Evolutionary conservation across 371 early-diverging fungal species (phyloP), one percentile per base, ranked within the genome.

Genomic region (Mucor saturninus): DNA sequence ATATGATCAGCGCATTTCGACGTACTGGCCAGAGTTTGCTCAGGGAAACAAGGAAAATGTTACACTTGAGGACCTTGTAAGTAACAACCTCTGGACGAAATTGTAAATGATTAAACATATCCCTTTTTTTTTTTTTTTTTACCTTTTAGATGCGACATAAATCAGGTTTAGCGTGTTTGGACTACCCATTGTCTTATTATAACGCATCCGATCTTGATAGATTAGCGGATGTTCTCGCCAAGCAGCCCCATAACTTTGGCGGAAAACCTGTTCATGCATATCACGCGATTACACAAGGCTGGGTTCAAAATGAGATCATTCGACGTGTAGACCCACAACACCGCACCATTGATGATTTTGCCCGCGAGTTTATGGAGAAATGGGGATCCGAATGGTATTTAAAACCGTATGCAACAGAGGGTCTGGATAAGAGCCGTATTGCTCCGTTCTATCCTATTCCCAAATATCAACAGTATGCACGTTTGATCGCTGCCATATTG

Each of bases 21-120:
- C 73, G 8, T 88, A 88, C 62, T 93, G 93, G 93, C 91, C 93
- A 2, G 91, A 91, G 60, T 93, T 93, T 69, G 90, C 83, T 2
- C 80, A 83, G 61, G 88, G 88, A 28, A 84, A 83, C 62, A 92
- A 92, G 74, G 84, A 86, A 46, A 74, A 91, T 59, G 91, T 92
- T 3, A 88, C 88, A 0, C 40, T 92, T 40, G 67, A 59, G 4
- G 84, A 86, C 57, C 58, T 91, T 54, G 75, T 75, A 72, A 59
- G 42, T 10, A 26, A 1, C 21, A 21, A 21, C 21, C 21, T 21
- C 21, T 21, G 21, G 21, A 21, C 21, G 21, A 21, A 21, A 21
- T 21, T 21, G 21, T 21, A 21, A 21, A 21, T 5, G 26, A 48
- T 26, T 8, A 9, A 14, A 30, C 4, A 10, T 14, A 11, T 3